A percentile compares a stretch with the other conserved stretches of the same genome.
These are phyloP conservation scores for Fraxinus latifolia DNA, from an alignment of 305 asterid genomes.

Conservation along the genomic window DNA sequence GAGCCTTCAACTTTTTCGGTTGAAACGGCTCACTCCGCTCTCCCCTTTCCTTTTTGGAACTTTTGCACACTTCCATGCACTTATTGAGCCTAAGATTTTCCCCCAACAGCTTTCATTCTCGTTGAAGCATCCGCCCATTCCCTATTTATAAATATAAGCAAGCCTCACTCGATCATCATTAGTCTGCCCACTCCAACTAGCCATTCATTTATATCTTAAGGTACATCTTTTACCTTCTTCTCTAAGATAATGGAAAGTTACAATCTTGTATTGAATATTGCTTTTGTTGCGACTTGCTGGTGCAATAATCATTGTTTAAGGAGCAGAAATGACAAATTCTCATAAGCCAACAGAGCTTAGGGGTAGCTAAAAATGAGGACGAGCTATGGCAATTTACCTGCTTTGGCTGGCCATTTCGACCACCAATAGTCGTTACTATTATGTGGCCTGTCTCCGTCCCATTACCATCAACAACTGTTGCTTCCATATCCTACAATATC, in stretches of 20 bases:
- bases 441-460: constrained; percentile 58
- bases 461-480: constrained; percentile 50
- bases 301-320: not conserved
- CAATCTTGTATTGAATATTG: not conserved
- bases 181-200: not conserved
- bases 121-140: not conserved
- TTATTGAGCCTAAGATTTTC: not conserved
- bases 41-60: not conserved
- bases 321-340: not conserved
- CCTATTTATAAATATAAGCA: not conserved
- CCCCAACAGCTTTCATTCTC: not conserved
- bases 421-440: constrained; percentile 55
- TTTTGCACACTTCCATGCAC: not conserved
- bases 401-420: constrained; percentile 51
- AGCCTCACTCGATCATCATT: not conserved
- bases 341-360: not conserved
- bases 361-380: not conserved
- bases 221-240: not conserved
- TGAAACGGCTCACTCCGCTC: not conserved
- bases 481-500: constrained; percentile 44
- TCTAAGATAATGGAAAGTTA: not conserved
- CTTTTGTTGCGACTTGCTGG: not conserved
- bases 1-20: not conserved
- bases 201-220: not conserved
- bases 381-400: constrained; percentile 26